Evolutionary conservation across 768 basidiomycete genomes (phyloP).

Genomic region (Mycena belliarum): DNA sequence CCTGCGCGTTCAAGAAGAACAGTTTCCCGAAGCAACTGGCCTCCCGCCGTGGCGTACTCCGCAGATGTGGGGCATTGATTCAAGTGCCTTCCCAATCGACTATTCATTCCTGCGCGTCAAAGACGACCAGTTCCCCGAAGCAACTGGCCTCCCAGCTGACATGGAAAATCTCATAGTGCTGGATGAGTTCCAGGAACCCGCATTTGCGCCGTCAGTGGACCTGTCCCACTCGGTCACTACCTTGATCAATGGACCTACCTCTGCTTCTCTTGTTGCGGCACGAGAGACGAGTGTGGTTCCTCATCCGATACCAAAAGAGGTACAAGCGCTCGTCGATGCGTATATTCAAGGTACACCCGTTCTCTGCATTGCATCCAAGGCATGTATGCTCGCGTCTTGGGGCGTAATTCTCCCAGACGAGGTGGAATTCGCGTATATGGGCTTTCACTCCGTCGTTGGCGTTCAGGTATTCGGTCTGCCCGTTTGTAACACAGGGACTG

Average conservation of each 20-base stretch:
- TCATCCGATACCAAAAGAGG: constrained; percentile 40
- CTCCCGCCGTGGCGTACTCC: neutral
- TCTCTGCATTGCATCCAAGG: constrained; percentile 38
- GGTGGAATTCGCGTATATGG: constrained; percentile 45
- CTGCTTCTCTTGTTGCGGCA: too few relatives aligned
- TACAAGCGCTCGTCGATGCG: constrained; percentile 42
- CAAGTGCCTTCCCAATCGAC: neutral
- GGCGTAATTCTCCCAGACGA: constrained; percentile 36
- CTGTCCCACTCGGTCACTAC: too few relatives aligned
- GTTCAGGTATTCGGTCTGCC: constrained; percentile 34
- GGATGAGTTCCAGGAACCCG: neutral
- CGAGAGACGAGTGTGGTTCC: constrained; percentile 16
- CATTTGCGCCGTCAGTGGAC: neutral
- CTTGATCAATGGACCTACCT: too few relatives aligned
- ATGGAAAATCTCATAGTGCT: neutral
- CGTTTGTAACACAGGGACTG: neutral
- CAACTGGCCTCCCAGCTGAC: neutral
- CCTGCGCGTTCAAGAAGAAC: too few relatives aligned
- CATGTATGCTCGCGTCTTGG: constrained; percentile 30
- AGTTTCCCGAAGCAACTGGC: too few relatives aligned
- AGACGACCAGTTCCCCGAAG: neutral
- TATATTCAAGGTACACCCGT: constrained; percentile 40
- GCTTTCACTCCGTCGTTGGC: constrained; percentile 45
- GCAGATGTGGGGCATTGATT: neutral
- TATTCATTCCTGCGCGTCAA: neutral